Percentiles rank a stretch among this genome's conserved stretches.
Evolutionary conservation across 2,329 filamentous ascomycete genomes (phyloP).

Genomic region (Hypoxylon sp.): DNA sequence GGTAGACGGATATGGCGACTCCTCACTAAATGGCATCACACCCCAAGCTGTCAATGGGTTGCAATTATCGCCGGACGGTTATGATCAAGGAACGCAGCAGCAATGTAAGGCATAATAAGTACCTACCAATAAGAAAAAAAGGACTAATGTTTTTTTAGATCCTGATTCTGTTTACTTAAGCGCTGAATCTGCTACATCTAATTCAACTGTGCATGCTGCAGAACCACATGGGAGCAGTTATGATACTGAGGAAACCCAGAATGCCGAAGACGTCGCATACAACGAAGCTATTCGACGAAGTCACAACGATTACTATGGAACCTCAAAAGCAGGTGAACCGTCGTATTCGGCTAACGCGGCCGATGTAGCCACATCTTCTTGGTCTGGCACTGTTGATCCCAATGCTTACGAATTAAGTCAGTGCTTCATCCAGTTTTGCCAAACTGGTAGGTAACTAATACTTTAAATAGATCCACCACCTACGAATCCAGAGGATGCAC

Average conservation of each 20-base stretch:
- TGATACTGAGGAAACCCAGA: constrained; percentile 22
- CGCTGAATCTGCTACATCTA: constrained; percentile 3
- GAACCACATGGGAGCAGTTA: constrained; percentile 24
- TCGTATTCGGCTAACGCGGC: constrained; percentile 34
- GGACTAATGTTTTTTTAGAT: constrained; percentile 31
- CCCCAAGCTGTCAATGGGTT: constrained; percentile 14
- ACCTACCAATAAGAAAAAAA: background rate
- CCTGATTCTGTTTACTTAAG: constrained; percentile 16
- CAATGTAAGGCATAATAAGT: constrained; percentile 29
- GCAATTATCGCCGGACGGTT: constrained; percentile 12
- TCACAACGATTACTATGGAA: constrained; percentile 35
- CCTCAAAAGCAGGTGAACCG: constrained; percentile 25
- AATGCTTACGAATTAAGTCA: constrained; percentile 39
- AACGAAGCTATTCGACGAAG: constrained; percentile 38
- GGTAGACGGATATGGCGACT: constrained; percentile 13
- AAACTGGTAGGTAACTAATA: constrained; percentile 11
- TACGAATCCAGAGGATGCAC: constrained; percentile 25
- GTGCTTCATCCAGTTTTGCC: constrained; percentile 13
- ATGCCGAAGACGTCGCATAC: constrained; percentile 31
- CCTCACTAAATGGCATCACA: constrained; percentile 6
- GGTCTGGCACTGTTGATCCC: constrained; percentile 33
- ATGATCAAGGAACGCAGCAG: constrained; percentile 19
- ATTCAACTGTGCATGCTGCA: constrained; percentile 3
- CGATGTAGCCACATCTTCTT: constrained; percentile 29
- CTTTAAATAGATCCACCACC: constrained; percentile 26